phyloP scores from a whole-genome alignment of 73 alveolate species.

The Paraurostyla sp. region DNA sequence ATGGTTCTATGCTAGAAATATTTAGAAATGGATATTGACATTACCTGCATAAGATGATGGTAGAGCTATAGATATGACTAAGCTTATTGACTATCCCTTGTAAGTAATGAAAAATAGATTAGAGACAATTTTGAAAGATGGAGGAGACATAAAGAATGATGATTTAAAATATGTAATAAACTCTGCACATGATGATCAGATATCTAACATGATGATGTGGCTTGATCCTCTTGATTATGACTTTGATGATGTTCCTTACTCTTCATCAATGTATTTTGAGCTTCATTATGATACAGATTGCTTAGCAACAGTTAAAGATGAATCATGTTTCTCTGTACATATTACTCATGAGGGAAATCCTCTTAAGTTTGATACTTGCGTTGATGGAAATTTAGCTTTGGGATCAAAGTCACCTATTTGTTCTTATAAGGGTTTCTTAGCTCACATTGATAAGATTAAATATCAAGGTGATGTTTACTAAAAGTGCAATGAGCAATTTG shows the following conservation, averaged over 20 bases:
- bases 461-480: constrained; percentile 8
- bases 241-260: constrained; percentile 10
- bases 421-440: neutral
- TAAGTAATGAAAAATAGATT: constrained; percentile 5
- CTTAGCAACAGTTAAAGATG: neutral
- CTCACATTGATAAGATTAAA: constrained; percentile 13
- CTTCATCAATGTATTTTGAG: constrained; percentile 8
- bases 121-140: neutral
- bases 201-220: neutral
- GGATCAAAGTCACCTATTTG: neutral
- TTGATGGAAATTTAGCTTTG: neutral
- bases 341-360: constrained; percentile 27
- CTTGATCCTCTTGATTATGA: constrained; percentile 31
- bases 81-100: neutral
- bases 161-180: constrained; percentile 25
- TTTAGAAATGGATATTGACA: constrained; percentile 16
- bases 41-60: constrained; percentile 24
- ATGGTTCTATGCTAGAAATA: neutral
- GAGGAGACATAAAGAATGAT: neutral
- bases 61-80: neutral
- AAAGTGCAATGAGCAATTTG: constrained; percentile 1
- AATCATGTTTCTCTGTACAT: constrained; percentile 42
- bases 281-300: constrained; percentile 24
- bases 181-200: constrained; percentile 52
- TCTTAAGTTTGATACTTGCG: constrained; percentile 22